Base-by-base conservation (phyloP, 305 asterid species). In the Plantago coronopus region DNA sequence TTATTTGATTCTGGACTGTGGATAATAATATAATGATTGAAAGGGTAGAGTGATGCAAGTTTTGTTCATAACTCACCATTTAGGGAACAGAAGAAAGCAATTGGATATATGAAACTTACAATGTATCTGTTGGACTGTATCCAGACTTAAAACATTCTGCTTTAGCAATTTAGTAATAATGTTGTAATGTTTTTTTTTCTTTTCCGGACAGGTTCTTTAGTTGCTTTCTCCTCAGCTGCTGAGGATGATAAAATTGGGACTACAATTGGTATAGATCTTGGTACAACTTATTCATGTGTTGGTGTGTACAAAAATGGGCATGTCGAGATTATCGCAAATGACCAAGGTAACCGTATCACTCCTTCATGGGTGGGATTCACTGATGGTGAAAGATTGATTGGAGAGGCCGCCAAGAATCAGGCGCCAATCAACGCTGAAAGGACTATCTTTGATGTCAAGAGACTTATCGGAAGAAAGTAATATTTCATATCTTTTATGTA, bases 301-400 rank as follows among this genome's bases (percentile, higher is more conserved):
- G 85, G 85, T 65, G 81, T 79, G 42, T 79, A 75, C 71, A 82
- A 82, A 57, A 71, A 75, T 62, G 83, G 79, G 15, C 79, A 77
- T 23, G 79, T 82, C 5, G 83, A 77, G 54, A 79, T 78, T 54
- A 77, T 79, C 12, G 85, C 85, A 4, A 79, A 79, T 11, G 85
- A 79, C 48, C 85, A 79, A 58, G 85, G 85, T 63, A 79, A 79
- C 68, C 79, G 76, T 0, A 76, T 71, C 63, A 79, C 85, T 40
- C 89, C 89, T 59, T 82, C 86, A 12, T 79, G 89, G 86, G 84
- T 79, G 22, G 83, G 70, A 3, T 83, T 83, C 73, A 83, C 84
- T 1, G 86, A 82, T 9, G 55, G 65, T 13, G 83, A 83, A 71
- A 75, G 82, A 74, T 72, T 80, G 68, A 79, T 76, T 17, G 88